Conservation (phyloP, 2,329 filamentous ascomycete species). For the Delphinella strobiligena region DNA sequence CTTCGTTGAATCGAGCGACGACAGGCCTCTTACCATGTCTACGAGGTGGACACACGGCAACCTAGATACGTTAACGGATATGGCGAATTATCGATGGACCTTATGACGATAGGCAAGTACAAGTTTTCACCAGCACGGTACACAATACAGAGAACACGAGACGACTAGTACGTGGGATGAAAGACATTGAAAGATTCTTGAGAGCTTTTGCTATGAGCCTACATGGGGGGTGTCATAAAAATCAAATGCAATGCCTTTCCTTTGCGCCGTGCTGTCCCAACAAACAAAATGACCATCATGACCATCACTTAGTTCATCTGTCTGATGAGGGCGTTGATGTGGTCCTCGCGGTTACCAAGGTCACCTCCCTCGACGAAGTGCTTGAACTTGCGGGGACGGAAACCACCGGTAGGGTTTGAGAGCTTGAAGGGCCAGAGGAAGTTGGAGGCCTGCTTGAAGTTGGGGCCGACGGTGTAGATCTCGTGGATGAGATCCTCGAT, state of each 20-base stretch:
- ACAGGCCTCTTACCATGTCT: too few relatives aligned
- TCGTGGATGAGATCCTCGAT: slow-evolving; percentile 99
- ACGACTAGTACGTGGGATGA: too few relatives aligned
- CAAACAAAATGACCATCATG: slow-evolving; percentile 3
- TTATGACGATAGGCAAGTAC: too few relatives aligned
- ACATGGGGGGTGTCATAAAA: slow-evolving; percentile 7
- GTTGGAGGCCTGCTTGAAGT: slow-evolving; percentile 97
- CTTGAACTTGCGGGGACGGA: slow-evolving; percentile 95
- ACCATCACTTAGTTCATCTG: slow-evolving; percentile 76
- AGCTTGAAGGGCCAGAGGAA: slow-evolving; percentile 99
- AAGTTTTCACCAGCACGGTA: too few relatives aligned
- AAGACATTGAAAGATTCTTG: slow-evolving; percentile 9
- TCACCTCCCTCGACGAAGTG: slow-evolving; percentile 97
- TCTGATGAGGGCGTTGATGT: slow-evolving; percentile 91
- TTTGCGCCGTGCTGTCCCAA: slow-evolving; percentile 7
- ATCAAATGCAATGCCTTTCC: slow-evolving; percentile 7
- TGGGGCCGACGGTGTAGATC: slow-evolving; percentile 96
- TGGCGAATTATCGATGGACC: too few relatives aligned
- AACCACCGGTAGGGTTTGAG: slow-evolving; percentile 93
- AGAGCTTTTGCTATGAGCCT: slow-evolving; percentile 9
- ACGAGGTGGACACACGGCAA: too few relatives aligned
- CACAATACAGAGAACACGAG: too few relatives aligned
- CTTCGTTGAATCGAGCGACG: too few relatives aligned
- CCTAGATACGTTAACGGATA: too few relatives aligned
- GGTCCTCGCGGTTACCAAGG: slow-evolving; percentile 94